Evolutionary conservation across 208 protist species (phyloP), one percentile per base, ranked within the genome.

Genomic region (Endotrypanum monterogeii): DNA sequence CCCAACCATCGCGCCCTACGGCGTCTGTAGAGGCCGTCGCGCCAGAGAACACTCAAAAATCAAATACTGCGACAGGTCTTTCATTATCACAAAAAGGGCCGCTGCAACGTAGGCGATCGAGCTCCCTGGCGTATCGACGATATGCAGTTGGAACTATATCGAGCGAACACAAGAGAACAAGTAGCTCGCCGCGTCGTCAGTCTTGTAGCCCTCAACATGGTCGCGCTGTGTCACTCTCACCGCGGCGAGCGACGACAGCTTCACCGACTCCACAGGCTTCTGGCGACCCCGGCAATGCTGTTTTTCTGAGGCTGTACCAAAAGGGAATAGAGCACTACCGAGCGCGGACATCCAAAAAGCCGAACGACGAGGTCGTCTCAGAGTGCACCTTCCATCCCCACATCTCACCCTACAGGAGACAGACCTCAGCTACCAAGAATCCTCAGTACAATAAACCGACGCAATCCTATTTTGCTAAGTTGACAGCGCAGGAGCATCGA

Each of bases 381-480:
- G 72, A 67, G 67, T 74, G 66, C 70, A 67, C 74, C 25, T 83
- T 83, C 61, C 39, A 61, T 35, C 74, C 66, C 0, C 18, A 32
- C 5, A 63, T 82, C 39, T 46, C 51, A 2, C 73, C 71, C 0
- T 84, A 73, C 55, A 44, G 25, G 3, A 18, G 54, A 2, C 71
- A 39, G 16, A 35, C 60, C 6, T 18, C 35, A 14, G 57, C 39
- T 23, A 55, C 11, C 7, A 23, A 9, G 9, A 12, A 5, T 14
- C 18, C 14, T 16, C 78, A 48, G 46, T 93, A 88, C 80, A 83
- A 85, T 54, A 83, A 79, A 48, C 80, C 87, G 20, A 96, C 91
- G 23, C 67, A 84, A 74, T 92, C 91, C 1, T 94, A 78, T 57
- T 79, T 73, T 28, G 87, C 91, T 3, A 86, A 86, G 74, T 69